Evolutionary conservation across 1,139 yeast species (phyloP).

Genomic region (Pichia sp.): DNA sequence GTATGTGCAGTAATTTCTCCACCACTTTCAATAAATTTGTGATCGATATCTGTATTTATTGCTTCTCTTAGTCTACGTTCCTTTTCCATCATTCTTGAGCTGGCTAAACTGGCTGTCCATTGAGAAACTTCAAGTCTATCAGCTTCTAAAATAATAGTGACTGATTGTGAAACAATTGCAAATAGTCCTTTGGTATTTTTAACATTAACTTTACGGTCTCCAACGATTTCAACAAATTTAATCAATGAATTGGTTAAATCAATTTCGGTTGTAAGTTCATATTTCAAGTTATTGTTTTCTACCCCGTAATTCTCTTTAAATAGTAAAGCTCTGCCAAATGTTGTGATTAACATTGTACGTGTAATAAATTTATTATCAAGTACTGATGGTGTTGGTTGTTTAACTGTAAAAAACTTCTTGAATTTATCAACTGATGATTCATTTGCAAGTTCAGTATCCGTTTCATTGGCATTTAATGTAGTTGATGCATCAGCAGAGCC

Average conservation of each 20-base stretch:
- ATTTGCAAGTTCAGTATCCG: constrained; percentile 9
- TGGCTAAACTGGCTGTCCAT: constrained; percentile 54
- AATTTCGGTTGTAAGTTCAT: constrained; percentile 44
- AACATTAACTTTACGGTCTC: constrained; percentile 28
- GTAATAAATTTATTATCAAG: constrained; percentile 8
- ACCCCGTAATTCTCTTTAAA: constrained; percentile 31
- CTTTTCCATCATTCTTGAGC: constrained; percentile 40
- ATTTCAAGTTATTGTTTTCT: constrained; percentile 19
- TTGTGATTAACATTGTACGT: constrained; percentile 36
- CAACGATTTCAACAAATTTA: constrained; percentile 48
- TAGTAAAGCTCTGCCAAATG: constrained; percentile 50
- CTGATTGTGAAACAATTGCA: constrained; percentile 43
- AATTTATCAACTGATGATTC: constrained; percentile 21
- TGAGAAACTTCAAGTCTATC: constrained; percentile 44
- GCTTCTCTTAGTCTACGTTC: constrained; percentile 34
- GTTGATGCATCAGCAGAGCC: background rate
- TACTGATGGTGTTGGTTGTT: constrained; percentile 1
- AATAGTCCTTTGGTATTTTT: constrained; percentile 40
- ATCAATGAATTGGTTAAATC: constrained; percentile 42
- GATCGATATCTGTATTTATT: constrained; percentile 26
- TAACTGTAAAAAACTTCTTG: constrained; percentile 30
- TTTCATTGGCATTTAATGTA: background rate
- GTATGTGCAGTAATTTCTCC: constrained; percentile 17
- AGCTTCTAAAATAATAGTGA: constrained; percentile 52
- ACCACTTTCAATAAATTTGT: constrained; percentile 22